These are phyloP conservation scores for Scortechinia acanthostroma DNA, from an alignment of 2,329 filamentous ascomycete genomes.

Conservation along the genomic window DNA sequence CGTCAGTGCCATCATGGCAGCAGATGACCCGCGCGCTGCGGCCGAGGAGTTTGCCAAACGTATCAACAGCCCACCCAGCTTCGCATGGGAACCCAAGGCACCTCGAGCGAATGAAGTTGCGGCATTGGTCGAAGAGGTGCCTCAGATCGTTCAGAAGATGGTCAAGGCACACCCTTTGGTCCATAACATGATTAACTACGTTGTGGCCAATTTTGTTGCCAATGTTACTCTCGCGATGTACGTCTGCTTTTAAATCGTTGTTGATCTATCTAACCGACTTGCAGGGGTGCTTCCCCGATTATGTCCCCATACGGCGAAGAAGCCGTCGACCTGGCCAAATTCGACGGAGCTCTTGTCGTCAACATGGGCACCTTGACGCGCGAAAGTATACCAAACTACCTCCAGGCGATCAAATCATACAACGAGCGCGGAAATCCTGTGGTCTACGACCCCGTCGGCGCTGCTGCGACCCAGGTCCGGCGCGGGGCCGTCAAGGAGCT, in stretches of 20 bases:
- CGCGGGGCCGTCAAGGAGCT: constrained; percentile 41
- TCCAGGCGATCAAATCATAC: constrained; percentile 48
- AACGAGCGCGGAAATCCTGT: constrained; percentile 49
- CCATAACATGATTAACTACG: constrained; percentile 64
- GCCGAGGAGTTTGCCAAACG: constrained; percentile 33
- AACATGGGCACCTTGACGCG: constrained; percentile 62
- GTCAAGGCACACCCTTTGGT: constrained; percentile 40
- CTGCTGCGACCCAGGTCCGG: constrained; percentile 47
- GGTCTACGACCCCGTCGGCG: constrained; percentile 55
- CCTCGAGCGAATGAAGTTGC: not conserved
- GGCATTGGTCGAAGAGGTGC: not conserved
- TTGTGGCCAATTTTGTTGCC: constrained; percentile 59
- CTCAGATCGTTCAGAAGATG: constrained; percentile 33
- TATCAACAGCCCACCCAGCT: constrained; percentile 21
- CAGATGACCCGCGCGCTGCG: constrained; percentile 36
- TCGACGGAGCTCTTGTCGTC: constrained; percentile 49
- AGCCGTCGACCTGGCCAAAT: constrained; percentile 44
- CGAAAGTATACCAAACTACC: constrained; percentile 43
- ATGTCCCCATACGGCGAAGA: constrained; percentile 60
- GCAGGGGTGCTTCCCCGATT: constrained; percentile 46
- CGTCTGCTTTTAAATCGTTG: not conserved
- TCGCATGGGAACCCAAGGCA: not conserved
- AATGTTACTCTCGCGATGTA: constrained; percentile 48
- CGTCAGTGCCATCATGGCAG: constrained; percentile 53
- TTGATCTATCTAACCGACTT: not conserved